Conservation (phyloP, 805 yeast species). For the Candida sanyiensis region DNA sequence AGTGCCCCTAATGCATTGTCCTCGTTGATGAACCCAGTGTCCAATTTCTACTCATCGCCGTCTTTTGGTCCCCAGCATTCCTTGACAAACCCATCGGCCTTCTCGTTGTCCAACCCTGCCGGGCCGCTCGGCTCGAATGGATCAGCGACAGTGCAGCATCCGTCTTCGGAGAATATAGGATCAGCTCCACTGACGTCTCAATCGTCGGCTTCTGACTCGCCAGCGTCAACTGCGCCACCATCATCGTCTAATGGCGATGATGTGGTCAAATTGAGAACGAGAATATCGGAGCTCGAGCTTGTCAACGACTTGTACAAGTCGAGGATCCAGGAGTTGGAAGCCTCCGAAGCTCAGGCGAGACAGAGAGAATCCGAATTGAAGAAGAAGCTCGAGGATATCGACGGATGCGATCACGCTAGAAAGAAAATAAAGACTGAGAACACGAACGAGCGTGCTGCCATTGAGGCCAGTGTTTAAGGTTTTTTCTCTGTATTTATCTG, state of each 20-base stretch:
- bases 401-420: too few species aligned
- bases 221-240: conserved; percentile 1
- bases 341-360: conserved; percentile 13
- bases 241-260: too few species aligned
- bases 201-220: conserved; percentile 1
- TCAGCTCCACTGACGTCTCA: background rate
- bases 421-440: too few species aligned
- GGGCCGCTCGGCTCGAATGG: conserved; percentile 1
- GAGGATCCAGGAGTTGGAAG: conserved; percentile 75
- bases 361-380: conserved; percentile 13
- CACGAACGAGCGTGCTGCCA: too few species aligned
- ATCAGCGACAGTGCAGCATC: conserved; percentile 2
- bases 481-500: conserved; percentile 3
- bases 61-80: conserved; percentile 41
- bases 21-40: conserved; percentile 18
- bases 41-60: conserved; percentile 33
- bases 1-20: conserved; percentile 14
- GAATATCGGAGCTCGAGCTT: conserved; percentile 82
- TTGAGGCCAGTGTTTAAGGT: background rate
- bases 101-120: conserved; percentile 14
- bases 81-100: conserved; percentile 25
- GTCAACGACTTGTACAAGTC: conserved; percentile 85
- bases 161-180: background rate
- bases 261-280: conserved; percentile 50
- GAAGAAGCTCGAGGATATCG: conserved; percentile 12